Conservation (phyloP, 31 red algal species). For the Porphyra umbilicalis region DNA sequence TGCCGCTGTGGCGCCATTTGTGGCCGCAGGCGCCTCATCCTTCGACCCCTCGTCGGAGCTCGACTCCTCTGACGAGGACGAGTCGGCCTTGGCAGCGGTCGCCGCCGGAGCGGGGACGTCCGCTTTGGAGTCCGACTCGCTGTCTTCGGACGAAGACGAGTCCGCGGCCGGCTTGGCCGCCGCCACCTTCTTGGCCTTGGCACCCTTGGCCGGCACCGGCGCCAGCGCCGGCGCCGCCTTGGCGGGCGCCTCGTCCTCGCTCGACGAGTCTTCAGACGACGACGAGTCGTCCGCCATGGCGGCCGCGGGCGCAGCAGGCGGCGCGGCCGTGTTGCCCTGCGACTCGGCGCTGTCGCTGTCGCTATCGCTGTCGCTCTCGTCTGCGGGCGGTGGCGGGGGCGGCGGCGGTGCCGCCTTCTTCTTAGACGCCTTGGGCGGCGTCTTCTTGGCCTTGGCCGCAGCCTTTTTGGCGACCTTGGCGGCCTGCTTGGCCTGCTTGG, state of each 20-base stretch:
- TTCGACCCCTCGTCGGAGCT: neutral
- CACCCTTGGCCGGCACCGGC: constrained; percentile 34
- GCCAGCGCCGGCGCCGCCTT: neutral
- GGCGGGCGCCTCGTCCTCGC: neutral
- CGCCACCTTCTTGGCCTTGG: constrained; percentile 13
- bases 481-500: neutral
- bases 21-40: too few relatives aligned
- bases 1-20: neutral
- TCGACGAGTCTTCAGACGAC: neutral
- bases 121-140: neutral
- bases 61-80: neutral
- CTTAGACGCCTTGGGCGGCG: neutral
- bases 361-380: neutral
- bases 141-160: neutral
- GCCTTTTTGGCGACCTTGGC: neutral
- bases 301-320: neutral
- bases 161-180: neutral
- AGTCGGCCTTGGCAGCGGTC: neutral
- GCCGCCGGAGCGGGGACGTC: neutral
- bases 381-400: neutral
- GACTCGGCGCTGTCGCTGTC: constrained; percentile 7
- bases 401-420: neutral
- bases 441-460: neutral
- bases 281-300: neutral
- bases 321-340: neutral